phyloP scores from a whole-genome alignment of 2,329 filamentous ascomycete species.

The Aureobasidium musti region DNA sequence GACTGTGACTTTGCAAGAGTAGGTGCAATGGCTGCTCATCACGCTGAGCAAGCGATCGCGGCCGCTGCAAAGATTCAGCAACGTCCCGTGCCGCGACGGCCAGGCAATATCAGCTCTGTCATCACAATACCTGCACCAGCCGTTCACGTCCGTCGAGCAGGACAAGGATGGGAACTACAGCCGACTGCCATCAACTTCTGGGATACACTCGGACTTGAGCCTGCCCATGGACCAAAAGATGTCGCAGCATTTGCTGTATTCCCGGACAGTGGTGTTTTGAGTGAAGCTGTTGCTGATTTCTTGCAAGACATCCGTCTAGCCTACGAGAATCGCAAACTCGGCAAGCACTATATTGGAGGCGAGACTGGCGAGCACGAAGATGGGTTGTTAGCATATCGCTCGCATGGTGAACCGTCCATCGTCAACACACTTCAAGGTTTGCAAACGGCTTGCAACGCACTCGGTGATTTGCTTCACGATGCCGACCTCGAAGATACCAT shows the following conservation, averaged over 20 bases:
- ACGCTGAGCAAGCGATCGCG: constrained; percentile 23
- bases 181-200: constrained; percentile 76
- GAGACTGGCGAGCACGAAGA: constrained; percentile 36
- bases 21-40: constrained; percentile 36
- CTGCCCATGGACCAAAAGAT: constrained; percentile 70
- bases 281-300: constrained; percentile 63
- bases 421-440: constrained; percentile 15
- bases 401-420: constrained; percentile 4
- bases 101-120: constrained; percentile 36
- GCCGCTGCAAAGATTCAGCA: constrained; percentile 34
- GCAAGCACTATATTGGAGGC: constrained; percentile 57
- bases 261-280: constrained; percentile 65
- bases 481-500: constrained; percentile 53
- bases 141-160: constrained; percentile 69
- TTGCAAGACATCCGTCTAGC: constrained; percentile 67
- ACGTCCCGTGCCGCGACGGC: constrained; percentile 38
- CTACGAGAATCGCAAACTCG: constrained; percentile 74
- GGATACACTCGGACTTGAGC: constrained; percentile 76
- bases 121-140: constrained; percentile 69
- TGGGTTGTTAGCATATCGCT: constrained; percentile 20
- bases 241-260: constrained; percentile 70
- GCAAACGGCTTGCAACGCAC: constrained; percentile 22
- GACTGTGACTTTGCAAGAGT: constrained; percentile 37
- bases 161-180: constrained; percentile 69
- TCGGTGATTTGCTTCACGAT: constrained; percentile 14